phyloP scores from a whole-genome alignment of 2,329 filamentous ascomycete genomes.

The Penicillium sp. region DNA sequence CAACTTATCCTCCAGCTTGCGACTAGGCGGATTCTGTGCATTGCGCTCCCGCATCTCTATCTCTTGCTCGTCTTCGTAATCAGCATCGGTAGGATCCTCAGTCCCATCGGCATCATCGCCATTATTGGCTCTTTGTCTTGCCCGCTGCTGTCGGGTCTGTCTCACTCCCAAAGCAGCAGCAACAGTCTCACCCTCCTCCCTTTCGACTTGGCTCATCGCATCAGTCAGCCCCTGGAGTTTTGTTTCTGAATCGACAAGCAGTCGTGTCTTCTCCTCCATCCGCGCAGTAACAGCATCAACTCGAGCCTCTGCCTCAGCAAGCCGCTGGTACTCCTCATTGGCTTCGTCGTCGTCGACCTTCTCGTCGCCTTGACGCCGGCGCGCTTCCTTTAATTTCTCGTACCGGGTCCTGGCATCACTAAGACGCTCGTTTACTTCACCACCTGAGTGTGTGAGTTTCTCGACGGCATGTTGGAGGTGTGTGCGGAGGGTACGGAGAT shows the following conservation, averaged over 20 bases:
- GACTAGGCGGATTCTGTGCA: slow-evolving; percentile 31
- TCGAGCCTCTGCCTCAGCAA: slow-evolving; percentile 44
- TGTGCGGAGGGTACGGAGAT: slow-evolving; percentile 46
- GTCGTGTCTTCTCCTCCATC: slow-evolving; percentile 58
- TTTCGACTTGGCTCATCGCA: slow-evolving; percentile 44
- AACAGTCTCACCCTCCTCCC: slow-evolving; percentile 33
- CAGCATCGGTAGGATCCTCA: slow-evolving; percentile 41
- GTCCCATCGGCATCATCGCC: slow-evolving; percentile 33
- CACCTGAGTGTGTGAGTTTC: slow-evolving; percentile 50
- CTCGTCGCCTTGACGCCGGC: slow-evolving; percentile 22
- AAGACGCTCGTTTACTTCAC: slow-evolving; percentile 56
- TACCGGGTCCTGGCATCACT: slow-evolving; percentile 38
- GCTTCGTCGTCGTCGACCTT: slow-evolving; percentile 22
- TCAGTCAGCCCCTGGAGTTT: slow-evolving; percentile 46
- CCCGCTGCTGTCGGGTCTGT: slow-evolving; percentile 22
- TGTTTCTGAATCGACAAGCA: slow-evolving; percentile 56
- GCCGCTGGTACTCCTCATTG: slow-evolving; percentile 33
- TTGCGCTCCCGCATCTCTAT: slow-evolving; percentile 31
- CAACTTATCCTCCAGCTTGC: slow-evolving; percentile 36
- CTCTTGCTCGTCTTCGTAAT: slow-evolving; percentile 42
- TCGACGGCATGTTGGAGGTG: slow-evolving; percentile 48
- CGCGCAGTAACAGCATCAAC: slow-evolving; percentile 53
- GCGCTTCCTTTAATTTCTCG: slow-evolving; percentile 35
- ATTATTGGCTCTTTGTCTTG: slow-evolving; percentile 17
- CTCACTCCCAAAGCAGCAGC: slow-evolving; percentile 33